Percentiles rank a stretch among this genome's conserved stretches.
Evolutionary conservation across 108 stramenopile species (phyloP).

Genomic region (Nitzschia sp.): DNA sequence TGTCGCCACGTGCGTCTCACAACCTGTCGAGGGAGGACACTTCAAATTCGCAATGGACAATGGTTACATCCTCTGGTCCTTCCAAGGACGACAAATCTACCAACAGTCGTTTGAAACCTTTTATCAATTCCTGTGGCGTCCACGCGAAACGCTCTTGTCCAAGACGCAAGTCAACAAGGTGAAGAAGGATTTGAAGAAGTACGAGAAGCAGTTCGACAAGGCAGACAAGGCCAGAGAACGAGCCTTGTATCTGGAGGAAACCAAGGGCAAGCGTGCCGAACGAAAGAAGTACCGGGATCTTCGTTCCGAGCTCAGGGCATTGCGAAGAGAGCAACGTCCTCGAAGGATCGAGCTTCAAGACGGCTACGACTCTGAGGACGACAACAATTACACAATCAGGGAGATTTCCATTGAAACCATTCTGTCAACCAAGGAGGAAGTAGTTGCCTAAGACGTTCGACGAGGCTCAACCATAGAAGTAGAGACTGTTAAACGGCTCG

Average conservation of each 20-base stretch:
- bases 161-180: slow-evolving; percentile 83
- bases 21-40: slow-evolving; percentile 92
- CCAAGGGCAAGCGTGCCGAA: slow-evolving; percentile 80
- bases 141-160: slow-evolving; percentile 85
- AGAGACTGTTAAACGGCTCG: no score
- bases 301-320: slow-evolving; percentile 57
- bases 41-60: slow-evolving; percentile 98
- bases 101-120: slow-evolving; percentile 92
- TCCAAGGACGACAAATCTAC: slow-evolving; percentile 91
- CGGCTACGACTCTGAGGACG: slow-evolving; percentile 90
- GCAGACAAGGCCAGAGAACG: slow-evolving; percentile 91
- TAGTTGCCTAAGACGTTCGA: slow-evolving; percentile 56
- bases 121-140: slow-evolving; percentile 96
- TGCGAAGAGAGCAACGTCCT: slow-evolving; percentile 63
- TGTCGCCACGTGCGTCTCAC: slow-evolving; percentile 88
- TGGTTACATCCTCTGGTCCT: slow-evolving; percentile 94
- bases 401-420: slow-evolving; percentile 80
- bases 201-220: slow-evolving; percentile 95
- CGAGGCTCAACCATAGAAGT: not conserved
- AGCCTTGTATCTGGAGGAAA: slow-evolving; percentile 76
- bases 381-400: slow-evolving; percentile 59
- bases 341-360: slow-evolving; percentile 64
- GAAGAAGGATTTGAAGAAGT: slow-evolving; percentile 92
- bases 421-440: slow-evolving; percentile 83
- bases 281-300: slow-evolving; percentile 70